Percentiles rank a stretch among this genome's conserved stretches.
Conservation (phyloP, 257 asterid species). For the Ophiorrhiza pumila region DNA sequence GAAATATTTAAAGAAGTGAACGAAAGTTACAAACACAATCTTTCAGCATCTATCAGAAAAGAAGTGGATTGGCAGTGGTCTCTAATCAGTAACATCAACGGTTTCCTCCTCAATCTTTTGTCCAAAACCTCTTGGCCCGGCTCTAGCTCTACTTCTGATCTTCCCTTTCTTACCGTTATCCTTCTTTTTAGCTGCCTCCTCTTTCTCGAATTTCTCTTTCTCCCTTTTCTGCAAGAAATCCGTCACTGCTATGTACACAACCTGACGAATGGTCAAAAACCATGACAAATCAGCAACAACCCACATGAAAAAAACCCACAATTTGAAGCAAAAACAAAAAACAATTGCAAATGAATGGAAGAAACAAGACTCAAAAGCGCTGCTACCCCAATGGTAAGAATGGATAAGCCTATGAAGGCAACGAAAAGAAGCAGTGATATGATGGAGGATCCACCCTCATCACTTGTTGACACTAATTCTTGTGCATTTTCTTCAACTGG, state of each 20-base stretch:
- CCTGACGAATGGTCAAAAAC: constrained; percentile 34
- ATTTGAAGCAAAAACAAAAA: background rate
- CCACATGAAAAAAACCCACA: constrained; percentile 9
- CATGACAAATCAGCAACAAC: constrained; percentile 16
- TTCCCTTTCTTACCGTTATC: constrained; percentile 50
- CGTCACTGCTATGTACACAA: constrained; percentile 74
- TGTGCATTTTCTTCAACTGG: constrained; percentile 43
- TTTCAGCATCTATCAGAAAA: background rate
- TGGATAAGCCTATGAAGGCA: constrained; percentile 71
- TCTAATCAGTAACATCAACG: constrained; percentile 21
- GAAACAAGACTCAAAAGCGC: background rate
- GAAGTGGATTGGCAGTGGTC: background rate
- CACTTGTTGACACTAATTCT: constrained; percentile 41
- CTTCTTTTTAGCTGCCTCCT: constrained; percentile 65
- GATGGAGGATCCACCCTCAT: constrained; percentile 40
- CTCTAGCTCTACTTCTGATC: constrained; percentile 40
- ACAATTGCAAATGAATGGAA: background rate
- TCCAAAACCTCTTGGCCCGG: constrained; percentile 87
- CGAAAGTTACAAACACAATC: background rate
- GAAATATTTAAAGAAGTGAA: background rate
- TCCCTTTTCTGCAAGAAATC: constrained; percentile 89
- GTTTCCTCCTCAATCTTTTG: constrained; percentile 51
- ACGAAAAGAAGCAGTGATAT: constrained; percentile 48
- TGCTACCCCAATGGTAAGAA: constrained; percentile 75
- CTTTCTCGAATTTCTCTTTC: constrained; percentile 68